Conservation (phyloP, 176 grass and related monocot species). For the Eleusine indica region DNA sequence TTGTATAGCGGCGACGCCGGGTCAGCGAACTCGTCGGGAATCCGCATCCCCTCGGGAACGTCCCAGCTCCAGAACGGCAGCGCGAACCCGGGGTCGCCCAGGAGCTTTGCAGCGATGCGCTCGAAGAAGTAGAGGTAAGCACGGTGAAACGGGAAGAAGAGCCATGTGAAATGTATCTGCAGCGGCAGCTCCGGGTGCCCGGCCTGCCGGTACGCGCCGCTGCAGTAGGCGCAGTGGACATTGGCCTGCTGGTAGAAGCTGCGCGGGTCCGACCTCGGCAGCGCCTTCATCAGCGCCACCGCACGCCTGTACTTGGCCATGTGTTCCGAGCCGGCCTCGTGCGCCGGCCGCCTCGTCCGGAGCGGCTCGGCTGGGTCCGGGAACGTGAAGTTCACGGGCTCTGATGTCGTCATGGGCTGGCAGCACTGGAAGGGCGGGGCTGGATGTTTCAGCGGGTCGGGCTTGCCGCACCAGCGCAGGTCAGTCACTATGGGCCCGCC, state of each 20-base stretch:
- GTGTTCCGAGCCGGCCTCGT: constrained; percentile 29
- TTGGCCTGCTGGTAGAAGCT: constrained; percentile 66
- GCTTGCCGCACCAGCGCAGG: constrained; percentile 8
- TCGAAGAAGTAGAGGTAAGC: constrained; percentile 71
- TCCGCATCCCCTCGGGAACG: constrained; percentile 55
- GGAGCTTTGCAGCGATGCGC: constrained; percentile 57
- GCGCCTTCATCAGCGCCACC: constrained; percentile 50
- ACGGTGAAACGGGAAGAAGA: constrained; percentile 67
- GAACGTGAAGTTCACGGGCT: constrained; percentile 27
- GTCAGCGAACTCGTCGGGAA: constrained; percentile 44
- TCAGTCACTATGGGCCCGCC: constrained; percentile 39
- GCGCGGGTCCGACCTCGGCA: constrained; percentile 39
- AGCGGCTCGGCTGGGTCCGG: constrained; percentile 42
- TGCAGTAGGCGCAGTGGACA: constrained; percentile 70
- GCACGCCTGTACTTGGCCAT: constrained; percentile 46
- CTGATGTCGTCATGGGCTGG: background rate
- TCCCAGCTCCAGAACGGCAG: constrained; percentile 65
- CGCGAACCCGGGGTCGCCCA: constrained; percentile 48
- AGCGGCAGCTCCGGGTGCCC: constrained; percentile 11
- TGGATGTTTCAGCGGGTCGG: constrained; percentile 4
- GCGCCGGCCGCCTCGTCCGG: constrained; percentile 38
- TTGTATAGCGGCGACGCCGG: constrained; percentile 47
- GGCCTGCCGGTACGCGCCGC: constrained; percentile 47
- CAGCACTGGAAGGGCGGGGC: constrained; percentile 41
- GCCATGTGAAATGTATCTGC: constrained; percentile 63